Evolutionary conservation across 1,139 yeast species (phyloP), one percentile per base, ranked within the genome.

Genomic region (Candida mesenterica): DNA sequence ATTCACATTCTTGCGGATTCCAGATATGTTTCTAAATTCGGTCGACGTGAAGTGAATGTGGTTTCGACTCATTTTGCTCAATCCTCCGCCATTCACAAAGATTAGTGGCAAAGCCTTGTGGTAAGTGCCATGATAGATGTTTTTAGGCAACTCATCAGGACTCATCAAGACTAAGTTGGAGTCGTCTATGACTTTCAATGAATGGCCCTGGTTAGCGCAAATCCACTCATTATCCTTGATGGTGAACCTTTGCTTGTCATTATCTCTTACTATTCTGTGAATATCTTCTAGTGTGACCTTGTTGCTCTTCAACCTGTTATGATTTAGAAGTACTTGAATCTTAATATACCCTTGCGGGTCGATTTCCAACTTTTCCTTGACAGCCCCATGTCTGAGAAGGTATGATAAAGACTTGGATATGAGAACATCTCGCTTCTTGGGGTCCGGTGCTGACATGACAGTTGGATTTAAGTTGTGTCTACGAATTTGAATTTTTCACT

Each of bases 191-290:
- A 61, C 53, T 18, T 59, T 48, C 10, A 92, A 62, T 0, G 95
- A 80, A 57, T 92, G 98, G 6, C 98, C 98, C 57, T 92, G 98
- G 38, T 82, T 82, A 2, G 98, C 98, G 53, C 97, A 78, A 10
- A 92, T 83, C 28, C 17, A 25, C 10, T 41, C 43, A 6, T 39
- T 44, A 3, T 43, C 52, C 14, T 49, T 57, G 28, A 77, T 51
- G 15, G 68, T 61, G 59, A 81, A 92, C 40, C 98, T 60, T 49
- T 81, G 70, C 59, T 92, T 92, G 38, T 72, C 78, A 50, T 90
- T 85, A 10, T 58, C 66, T 1, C 56, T 68, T 1, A 89, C 96
- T 1, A 89, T 72, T 22, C 77, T 50, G 27, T 64, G 53, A 2
- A 92, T 55, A 43, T 86, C 95, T 13, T 70, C 77, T 3, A 62